Base-by-base conservation (phyloP, 2,329 filamentous ascomycete species). In the Pseudogymnoascus sp. region DNA sequence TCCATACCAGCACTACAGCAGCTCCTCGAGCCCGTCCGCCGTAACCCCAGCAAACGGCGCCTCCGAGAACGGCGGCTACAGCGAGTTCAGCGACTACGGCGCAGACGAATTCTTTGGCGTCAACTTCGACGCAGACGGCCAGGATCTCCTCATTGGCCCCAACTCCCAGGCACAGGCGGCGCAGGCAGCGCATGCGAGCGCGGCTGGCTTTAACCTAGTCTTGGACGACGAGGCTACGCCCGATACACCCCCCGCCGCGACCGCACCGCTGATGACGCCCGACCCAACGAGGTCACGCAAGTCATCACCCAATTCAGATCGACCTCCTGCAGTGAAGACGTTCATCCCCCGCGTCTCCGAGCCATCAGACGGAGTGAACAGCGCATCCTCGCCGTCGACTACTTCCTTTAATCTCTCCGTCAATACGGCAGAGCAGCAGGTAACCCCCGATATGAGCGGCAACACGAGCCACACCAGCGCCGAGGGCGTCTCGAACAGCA, bases 71-170 rank as follows among this genome's bases (percentile, higher is more conserved):
- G 37, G 61, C 58, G 61, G 70, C 61, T 59, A 59, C 37, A 62
- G 61, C 52, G 63, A 62, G 13, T 39, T 62, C 35, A 60, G 61
- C 61, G 70, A 72, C 29, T 65, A 68, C 61, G 67, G 66, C 59
- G 69, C 71, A 6, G 71, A 73, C 64, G 66, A 67, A 31, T 73
- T 71, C 67, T 69, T 70, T 40, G 70, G 71, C 8, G 71, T 72
- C n/a, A 69, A 72, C 66, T 72, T 72, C 48, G 68, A 69, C 64
- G 67, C 66, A 33, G 67, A 67, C 15, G 67, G 68, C 29, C 65
- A 67, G 18, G 65, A 67, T 66, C 65, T 66, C 42, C n/a, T 48
- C 42, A 48, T 48, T 48, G 42, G 42, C 42, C 9, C 42, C 25
- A 25, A 48, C 7, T 29, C 25, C 1, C 42, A 48, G 25, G 25